Evolutionary conservation across 345 rosid species (phyloP), one percentile per base, ranked within the genome.

Genomic region (Geranium rotundifolium): DNA sequence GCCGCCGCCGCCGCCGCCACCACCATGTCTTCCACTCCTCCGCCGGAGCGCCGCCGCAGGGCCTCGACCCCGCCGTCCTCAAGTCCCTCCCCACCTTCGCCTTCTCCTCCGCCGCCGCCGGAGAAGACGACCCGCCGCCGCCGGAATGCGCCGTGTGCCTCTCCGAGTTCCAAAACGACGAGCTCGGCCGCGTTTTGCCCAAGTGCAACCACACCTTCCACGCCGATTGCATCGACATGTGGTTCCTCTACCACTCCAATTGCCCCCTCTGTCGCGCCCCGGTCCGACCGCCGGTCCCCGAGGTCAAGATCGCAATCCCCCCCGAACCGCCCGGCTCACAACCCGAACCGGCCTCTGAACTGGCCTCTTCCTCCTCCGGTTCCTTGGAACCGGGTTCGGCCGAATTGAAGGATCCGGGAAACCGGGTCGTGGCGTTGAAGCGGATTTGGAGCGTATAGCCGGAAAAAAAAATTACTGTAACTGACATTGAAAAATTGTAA

Each of bases 191-290:
- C 61, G 63, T 68, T 20, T 69, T 92, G 63, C 93, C 95, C 5
- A 71, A 69, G 31, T 92, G 98, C 59, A 75, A 75, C 15, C 98
- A 92, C 62, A 66, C 74, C 39, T 92, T 92, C 65, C 98, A 92
- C 59, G 80, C 76, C 1, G 93, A 79, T 12, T 92, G 96, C 66
- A 87, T 89, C 65, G 96, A 89, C 57, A 76, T 77, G 81, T 92
- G 98, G 97, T 87, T 92, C 65, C 74, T 69, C 29, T 78, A 89
- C 13, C 88, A 84, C 65, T 80, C 87, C 17, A 89, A 75, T 19
- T 91, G 96, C 64, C 98, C 97, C 4, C 75, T 89, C 58, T 92
- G 98, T 65, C 80, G 98, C 59, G 79, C 81, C 12, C 84, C 93
- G 50, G 88, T 89, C 19, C 82, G 76, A 39, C 56, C 71, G n/a